These are phyloP conservation scores for Achaetomiella virescens DNA, from an alignment of 495 filamentous ascomycete species.

Conservation along the genomic window DNA sequence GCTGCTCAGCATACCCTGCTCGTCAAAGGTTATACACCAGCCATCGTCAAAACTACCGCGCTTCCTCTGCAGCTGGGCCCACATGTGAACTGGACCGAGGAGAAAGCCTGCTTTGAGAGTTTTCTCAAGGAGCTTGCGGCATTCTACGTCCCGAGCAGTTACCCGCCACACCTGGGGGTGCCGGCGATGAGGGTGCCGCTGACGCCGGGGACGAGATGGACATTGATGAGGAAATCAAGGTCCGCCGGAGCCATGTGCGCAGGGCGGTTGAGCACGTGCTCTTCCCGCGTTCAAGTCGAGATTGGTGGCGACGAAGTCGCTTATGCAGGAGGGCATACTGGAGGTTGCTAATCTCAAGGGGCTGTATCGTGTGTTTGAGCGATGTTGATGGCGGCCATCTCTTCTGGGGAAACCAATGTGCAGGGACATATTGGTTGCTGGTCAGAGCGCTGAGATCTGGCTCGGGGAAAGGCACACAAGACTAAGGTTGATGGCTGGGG, in stretches of 20 bases:
- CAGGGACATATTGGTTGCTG: not conserved
- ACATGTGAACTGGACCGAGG: conserved; percentile 76
- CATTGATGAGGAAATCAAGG: conserved; percentile 37
- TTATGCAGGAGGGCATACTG: conserved; percentile 68
- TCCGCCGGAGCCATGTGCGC: conserved; percentile 51
- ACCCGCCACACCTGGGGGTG: conserved; percentile 46
- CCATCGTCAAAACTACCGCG: conserved; percentile 78
- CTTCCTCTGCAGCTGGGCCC: conserved; percentile 82
- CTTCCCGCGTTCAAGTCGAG: conserved; percentile 79
- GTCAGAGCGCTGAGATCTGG: too few relatives aligned
- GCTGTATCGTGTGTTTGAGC: conserved; percentile 93
- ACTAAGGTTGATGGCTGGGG: too few relatives aligned
- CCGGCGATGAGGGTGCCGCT: conserved; percentile 3
- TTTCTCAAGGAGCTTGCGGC: conserved; percentile 83
- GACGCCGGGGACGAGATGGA: conserved; percentile 1
- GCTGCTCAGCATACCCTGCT: conserved; percentile 74
- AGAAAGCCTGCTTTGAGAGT: conserved; percentile 78
- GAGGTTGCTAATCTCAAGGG: conserved; percentile 95
- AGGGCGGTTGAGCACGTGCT: conserved; percentile 63
- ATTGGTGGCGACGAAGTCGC: conserved; percentile 72
- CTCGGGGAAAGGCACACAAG: too few relatives aligned
- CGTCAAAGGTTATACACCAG: conserved; percentile 81
- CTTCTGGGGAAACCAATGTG: not conserved
- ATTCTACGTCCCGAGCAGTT: conserved; percentile 90
- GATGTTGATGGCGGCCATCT: conserved; percentile 51